These are phyloP conservation scores for Fusarium hostae DNA, from an alignment of 2,329 filamentous ascomycete genomes.

Conservation along the genomic window DNA sequence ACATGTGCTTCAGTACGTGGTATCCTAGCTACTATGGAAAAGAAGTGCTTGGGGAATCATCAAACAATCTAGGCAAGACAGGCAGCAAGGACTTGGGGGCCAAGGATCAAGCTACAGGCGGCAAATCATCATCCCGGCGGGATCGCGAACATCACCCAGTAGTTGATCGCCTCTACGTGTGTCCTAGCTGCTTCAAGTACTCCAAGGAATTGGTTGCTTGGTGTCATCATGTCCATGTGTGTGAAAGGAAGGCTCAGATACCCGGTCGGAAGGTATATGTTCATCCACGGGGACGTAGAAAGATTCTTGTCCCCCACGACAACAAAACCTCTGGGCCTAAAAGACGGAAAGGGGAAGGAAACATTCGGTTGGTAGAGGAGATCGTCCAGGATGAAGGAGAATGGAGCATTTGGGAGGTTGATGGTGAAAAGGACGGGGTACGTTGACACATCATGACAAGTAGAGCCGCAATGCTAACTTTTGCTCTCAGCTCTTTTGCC, in stretches of 20 bases:
- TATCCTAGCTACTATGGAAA: constrained; percentile 91
- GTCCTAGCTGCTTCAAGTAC: constrained; percentile 95
- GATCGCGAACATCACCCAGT: constrained; percentile 55
- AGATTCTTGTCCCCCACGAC: constrained; percentile 52
- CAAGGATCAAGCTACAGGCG: constrained; percentile 41
- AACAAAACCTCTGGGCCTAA: constrained; percentile 50
- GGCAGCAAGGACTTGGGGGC: constrained; percentile 46
- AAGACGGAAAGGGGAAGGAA: constrained; percentile 52
- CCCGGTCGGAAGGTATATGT: constrained; percentile 81
- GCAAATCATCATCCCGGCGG: constrained; percentile 47
- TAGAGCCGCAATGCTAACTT: constrained; percentile 13
- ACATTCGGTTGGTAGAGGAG: constrained; percentile 55
- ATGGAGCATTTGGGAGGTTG: constrained; percentile 91
- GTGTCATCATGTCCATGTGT: constrained; percentile 68
- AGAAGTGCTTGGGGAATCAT: constrained; percentile 69
- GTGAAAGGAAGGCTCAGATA: constrained; percentile 59
- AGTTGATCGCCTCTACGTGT: constrained; percentile 82
- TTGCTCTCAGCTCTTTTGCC: constrained; percentile 77
- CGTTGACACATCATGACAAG: constrained; percentile 45
- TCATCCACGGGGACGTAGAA: constrained; percentile 61
- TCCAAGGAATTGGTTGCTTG: constrained; percentile 70
- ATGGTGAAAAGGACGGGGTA: constrained; percentile 84
- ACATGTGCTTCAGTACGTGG: constrained; percentile 88
- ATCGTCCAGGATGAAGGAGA: constrained; percentile 70
- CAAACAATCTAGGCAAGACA: constrained; percentile 45